Base-by-base conservation (phyloP, 2,329 filamentous ascomycete species). In the Fusarium redolens region DNA sequence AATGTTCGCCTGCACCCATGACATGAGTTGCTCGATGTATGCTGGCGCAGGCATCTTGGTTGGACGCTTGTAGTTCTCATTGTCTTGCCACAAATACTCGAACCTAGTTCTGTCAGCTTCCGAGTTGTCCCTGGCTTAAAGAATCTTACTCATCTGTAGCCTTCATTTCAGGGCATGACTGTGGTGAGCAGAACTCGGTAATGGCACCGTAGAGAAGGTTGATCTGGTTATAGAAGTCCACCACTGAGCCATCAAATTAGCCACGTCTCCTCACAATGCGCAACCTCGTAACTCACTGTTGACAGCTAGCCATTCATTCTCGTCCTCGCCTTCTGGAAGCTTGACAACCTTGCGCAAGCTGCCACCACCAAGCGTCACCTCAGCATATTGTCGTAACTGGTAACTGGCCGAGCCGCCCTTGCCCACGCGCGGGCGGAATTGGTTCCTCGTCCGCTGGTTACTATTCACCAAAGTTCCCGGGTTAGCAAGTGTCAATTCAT, bases 141-240 rank as follows among this genome's bases (percentile, higher is more conserved):
- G 7, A 25, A 20, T 38, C 90, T 73, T 88, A 96, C 92, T 99
- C 96, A 85, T 99, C 97, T 14, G 96, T 99, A n/a, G 96, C 96
- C 84, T 99, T 99, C 96, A 99, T 99, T 85, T 98, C 96, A 1
- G 96, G 96, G 82, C 96, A 99, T 73, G 95, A 95, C 81, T 96
- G 93, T 37, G 96, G 96, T 31, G 96, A 98, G 87, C 96, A 99
- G 84, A 99, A 99, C 81, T 99, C 96, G 68, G 96, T 99, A 81
- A 99, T 99, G 75, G 96, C 96, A 67, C 97, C 97, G 82, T 99
- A 99, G 67, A 99, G 92, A 40, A 99, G 89, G 85, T 99, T 99
- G 87, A 99, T 97, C 84, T 99, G 96, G 86, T 99, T 99, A 90
- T 99, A 99, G 84, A 99, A 99, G 84, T 99, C 96, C 86, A 99